Evolutionary conservation across 768 basidiomycete genomes (phyloP).

Genomic region (Termitomyces sp.): DNA sequence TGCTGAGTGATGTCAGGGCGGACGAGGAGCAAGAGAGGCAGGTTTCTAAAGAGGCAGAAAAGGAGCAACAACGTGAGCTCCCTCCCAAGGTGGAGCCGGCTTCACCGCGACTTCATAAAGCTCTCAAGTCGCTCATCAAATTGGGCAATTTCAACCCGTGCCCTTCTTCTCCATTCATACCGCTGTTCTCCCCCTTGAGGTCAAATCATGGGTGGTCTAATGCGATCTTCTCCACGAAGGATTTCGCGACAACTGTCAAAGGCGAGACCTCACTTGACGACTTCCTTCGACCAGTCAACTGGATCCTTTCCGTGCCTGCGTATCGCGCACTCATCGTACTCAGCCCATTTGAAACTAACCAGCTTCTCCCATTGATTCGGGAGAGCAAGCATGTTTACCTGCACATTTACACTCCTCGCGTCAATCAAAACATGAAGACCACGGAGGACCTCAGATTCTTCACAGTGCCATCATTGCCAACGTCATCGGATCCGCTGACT

Average conservation of each 20-base stretch:
- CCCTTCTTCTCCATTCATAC: neutral
- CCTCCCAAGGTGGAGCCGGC: conserved; percentile 23
- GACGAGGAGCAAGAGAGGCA: conserved; percentile 50
- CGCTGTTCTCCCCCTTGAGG: neutral
- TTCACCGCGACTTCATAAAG: neutral
- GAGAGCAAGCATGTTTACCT: too few relatives aligned
- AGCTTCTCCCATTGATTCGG: conserved; percentile 28
- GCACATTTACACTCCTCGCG: too few relatives aligned
- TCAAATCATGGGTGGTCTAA: too few relatives aligned
- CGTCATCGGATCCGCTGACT: conserved; percentile 10
- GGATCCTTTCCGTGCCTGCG: conserved; percentile 29
- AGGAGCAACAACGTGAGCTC: conserved; percentile 32
- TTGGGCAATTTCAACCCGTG: neutral
- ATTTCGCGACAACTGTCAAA: too few relatives aligned
- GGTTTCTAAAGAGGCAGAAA: conserved; percentile 35
- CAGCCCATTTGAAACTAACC: conserved; percentile 35
- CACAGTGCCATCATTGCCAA: too few relatives aligned
- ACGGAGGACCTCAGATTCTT: too few relatives aligned
- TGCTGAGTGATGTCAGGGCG: conserved; percentile 17
- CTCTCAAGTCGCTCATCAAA: neutral
- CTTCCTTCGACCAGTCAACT: conserved; percentile 33
- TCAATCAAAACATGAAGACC: too few relatives aligned
- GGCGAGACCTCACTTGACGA: conserved; percentile 18
- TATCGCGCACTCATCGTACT: conserved; percentile 23
- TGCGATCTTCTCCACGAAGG: too few relatives aligned